A percentile compares a stretch with the other conserved stretches of the same genome.
phyloP scores from a whole-genome alignment of 495 filamentous ascomycete species.

The Daldinia caldariorum region DNA sequence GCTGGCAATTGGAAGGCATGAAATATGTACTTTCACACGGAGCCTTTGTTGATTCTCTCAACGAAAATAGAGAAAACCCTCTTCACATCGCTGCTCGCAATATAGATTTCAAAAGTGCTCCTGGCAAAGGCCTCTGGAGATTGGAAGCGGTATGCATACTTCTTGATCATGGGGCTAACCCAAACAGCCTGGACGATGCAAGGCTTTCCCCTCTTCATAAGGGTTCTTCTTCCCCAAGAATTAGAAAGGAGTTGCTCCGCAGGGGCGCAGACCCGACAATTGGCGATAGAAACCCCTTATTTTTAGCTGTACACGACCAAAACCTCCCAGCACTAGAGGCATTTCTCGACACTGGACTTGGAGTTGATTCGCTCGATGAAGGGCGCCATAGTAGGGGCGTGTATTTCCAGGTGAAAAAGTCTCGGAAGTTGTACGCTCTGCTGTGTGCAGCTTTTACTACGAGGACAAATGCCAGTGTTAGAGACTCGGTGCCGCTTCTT shows the following conservation, averaged over 20 bases:
- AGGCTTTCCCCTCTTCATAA: not conserved
- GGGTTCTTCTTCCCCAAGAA: not conserved
- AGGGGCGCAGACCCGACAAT: not conserved
- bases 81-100: not conserved
- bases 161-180: not conserved
- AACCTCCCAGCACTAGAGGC: not conserved
- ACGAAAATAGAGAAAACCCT: not conserved
- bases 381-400: not conserved
- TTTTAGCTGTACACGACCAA: not conserved
- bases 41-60: not conserved
- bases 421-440: not conserved
- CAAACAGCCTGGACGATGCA: not conserved
- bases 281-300: not conserved
- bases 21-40: not conserved
- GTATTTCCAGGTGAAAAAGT: not conserved
- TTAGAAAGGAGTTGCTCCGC: not conserved
- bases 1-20: slow-evolving; percentile 1
- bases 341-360: not conserved
- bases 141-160: not conserved
- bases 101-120: not conserved
- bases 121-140: not conserved
- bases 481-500: not conserved
- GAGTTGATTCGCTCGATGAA: not conserved
- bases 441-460: not conserved
- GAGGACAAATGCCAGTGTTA: not conserved